Evolutionary conservation across 1,284 basidiomycete genomes (phyloP).

Genomic region (Erythrobasidium hasegawianum): DNA sequence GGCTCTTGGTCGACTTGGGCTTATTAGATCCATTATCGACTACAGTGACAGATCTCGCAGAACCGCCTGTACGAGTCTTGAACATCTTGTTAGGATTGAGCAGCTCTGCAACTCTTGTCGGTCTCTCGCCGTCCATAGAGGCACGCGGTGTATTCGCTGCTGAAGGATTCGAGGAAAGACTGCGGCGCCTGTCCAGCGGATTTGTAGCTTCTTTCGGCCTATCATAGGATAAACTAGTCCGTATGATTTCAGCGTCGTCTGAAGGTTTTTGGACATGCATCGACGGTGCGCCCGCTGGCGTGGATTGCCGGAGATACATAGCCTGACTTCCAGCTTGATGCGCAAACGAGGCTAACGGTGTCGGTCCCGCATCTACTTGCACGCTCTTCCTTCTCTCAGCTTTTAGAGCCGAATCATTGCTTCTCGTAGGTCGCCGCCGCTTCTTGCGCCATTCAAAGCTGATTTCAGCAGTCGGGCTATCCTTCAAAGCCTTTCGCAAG

Average conservation of each 20-base stretch:
- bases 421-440: neutral
- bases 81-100: neutral
- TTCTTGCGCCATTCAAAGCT: conserved; percentile 64
- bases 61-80: neutral
- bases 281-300: neutral
- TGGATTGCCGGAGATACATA: too few relatives aligned
- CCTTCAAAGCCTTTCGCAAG: conserved; percentile 37
- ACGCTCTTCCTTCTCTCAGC: neutral
- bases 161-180: neutral
- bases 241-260: neutral
- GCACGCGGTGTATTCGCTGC: neutral
- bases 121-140: neutral
- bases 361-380: too few relatives aligned
- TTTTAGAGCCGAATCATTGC: neutral
- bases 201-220: neutral
- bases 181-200: neutral
- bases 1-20: neutral
- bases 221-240: neutral
- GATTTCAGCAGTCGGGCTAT: conserved; percentile 57
- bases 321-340: too few relatives aligned
- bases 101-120: neutral
- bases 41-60: neutral
- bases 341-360: too few relatives aligned
- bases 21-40: neutral
- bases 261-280: conserved; percentile 1